A percentile compares a stretch with the other conserved stretches of the same genome.
Conservation (phyloP, 805 yeast genomes). For the Cyberlindnera meyerae region DNA sequence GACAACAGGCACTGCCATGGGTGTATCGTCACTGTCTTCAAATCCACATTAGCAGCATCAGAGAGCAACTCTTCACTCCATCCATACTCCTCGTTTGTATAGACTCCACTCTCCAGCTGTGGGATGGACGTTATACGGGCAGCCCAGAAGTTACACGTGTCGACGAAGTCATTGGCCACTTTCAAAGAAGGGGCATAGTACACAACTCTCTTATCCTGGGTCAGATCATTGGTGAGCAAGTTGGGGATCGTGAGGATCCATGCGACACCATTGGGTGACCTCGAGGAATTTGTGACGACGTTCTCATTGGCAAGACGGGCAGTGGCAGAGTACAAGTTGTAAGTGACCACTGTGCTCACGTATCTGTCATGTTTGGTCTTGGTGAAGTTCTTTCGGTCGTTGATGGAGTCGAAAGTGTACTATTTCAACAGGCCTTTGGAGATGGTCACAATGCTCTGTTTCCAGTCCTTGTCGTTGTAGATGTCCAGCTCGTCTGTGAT, state of each 20-base stretch:
- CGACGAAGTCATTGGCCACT: constrained; percentile 63
- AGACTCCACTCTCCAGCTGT: constrained; percentile 56
- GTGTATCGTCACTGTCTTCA: constrained; percentile 18
- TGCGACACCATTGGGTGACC: constrained; percentile 18
- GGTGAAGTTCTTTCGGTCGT: constrained; percentile 19
- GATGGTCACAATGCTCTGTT: constrained; percentile 43
- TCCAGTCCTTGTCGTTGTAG: constrained; percentile 21
- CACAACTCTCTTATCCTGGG: constrained; percentile 20
- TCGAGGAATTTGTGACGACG: constrained; percentile 19
- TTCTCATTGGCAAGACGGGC: constrained; percentile 21
- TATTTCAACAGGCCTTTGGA: constrained; percentile 45
- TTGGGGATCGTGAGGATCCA: constrained; percentile 26
- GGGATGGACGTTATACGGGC: constrained; percentile 81
- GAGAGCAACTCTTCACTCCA: constrained; percentile 43
- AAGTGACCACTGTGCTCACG: constrained; percentile 19
- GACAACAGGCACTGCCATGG: constrained; percentile 25
- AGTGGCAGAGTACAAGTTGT: constrained; percentile 24
- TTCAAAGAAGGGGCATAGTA: constrained; percentile 32
- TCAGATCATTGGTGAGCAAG: constrained; percentile 15
- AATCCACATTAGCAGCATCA: constrained; percentile 23
- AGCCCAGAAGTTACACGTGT: constrained; percentile 88
- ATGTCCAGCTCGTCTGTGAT: constrained; percentile 29
- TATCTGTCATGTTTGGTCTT: constrained; percentile 18
- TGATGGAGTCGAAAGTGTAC: constrained; percentile 34
- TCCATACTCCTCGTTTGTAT: constrained; percentile 75